Evolutionary conservation across 768 basidiomycete species (phyloP).

Genomic region (Psilocybe sp.): DNA sequence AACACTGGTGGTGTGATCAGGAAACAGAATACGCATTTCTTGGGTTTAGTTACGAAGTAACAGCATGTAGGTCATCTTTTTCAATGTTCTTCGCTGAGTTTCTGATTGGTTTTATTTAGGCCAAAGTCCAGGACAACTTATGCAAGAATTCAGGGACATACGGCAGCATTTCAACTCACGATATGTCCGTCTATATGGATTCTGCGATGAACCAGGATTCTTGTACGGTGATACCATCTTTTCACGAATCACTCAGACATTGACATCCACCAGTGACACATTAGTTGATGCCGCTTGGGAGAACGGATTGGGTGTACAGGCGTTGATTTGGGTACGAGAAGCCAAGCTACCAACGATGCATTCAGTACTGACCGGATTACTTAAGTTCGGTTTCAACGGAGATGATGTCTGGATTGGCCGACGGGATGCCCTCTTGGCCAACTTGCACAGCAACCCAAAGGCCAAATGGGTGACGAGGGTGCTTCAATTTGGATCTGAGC

Average conservation of each 20-base stretch:
- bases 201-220: conserved; percentile 33
- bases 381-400: conserved; percentile 34
- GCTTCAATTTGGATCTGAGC: conserved; percentile 60
- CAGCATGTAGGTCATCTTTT: conserved; percentile 39
- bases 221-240: conserved; percentile 21
- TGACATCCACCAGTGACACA: conserved; percentile 30
- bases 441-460: conserved; percentile 45
- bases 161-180: conserved; percentile 47
- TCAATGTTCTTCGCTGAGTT: neutral
- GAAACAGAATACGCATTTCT: conserved; percentile 59
- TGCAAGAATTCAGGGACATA: conserved; percentile 52
- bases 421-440: conserved; percentile 39
- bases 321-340: conserved; percentile 52
- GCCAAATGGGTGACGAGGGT: conserved; percentile 53
- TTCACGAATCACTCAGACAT: neutral
- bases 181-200: conserved; percentile 47
- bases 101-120: conserved; percentile 28
- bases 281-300: conserved; percentile 57
- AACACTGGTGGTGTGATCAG: conserved; percentile 53
- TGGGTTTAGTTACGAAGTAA: conserved; percentile 65
- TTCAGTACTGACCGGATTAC: neutral
- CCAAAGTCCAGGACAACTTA: conserved; percentile 41
- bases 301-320: conserved; percentile 52
- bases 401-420: conserved; percentile 42
- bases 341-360: neutral